These are phyloP conservation scores for Pyropia haitanensis DNA, from an alignment of 23 red algal genomes.

Conservation along the genomic window DNA sequence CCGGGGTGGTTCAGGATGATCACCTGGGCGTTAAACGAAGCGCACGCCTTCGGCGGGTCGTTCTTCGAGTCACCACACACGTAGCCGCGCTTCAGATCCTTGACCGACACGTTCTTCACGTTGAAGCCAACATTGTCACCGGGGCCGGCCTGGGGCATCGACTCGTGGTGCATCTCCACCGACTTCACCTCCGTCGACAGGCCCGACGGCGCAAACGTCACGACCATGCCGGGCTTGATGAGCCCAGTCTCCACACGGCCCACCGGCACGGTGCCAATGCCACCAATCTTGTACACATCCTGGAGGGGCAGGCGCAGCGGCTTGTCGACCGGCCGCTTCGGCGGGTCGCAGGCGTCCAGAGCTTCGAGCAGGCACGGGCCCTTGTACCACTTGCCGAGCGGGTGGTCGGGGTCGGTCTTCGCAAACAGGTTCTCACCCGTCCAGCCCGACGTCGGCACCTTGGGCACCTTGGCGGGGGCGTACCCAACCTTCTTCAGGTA, in stretches of 20 bases:
- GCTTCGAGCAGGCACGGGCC: constrained; percentile 36
- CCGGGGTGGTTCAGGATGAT: constrained; percentile 97
- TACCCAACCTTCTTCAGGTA: constrained; percentile 93
- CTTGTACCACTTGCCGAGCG: constrained; percentile 44
- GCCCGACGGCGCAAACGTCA: constrained; percentile 84
- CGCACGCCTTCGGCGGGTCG: constrained; percentile 54
- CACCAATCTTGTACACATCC: constrained; percentile 99
- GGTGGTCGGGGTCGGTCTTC: constrained; percentile 3
- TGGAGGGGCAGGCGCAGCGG: constrained; percentile 82
- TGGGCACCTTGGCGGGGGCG: constrained; percentile 66
- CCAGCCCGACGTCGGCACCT: constrained; percentile 95
- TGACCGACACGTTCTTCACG: constrained; percentile 85
- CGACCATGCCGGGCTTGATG: constrained; percentile 85
- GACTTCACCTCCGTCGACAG: constrained; percentile 83
- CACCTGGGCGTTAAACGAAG: constrained; percentile 79
- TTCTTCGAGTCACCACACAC: constrained; percentile 76
- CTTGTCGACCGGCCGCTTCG: constrained; percentile 36
- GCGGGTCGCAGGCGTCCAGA: constrained; percentile 26
- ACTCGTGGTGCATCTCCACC: constrained; percentile 99
- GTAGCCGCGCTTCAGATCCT: constrained; percentile 92
- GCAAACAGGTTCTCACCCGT: constrained; percentile 93
- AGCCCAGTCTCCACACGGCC: constrained; percentile 96
- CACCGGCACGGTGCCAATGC: constrained; percentile 92
- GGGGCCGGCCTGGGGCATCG: constrained; percentile 67
- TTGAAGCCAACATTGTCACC: constrained; percentile 99